phyloP scores from a whole-genome alignment of 73 alveolate genomes.

The Tetrahymena elliotti region DNA sequence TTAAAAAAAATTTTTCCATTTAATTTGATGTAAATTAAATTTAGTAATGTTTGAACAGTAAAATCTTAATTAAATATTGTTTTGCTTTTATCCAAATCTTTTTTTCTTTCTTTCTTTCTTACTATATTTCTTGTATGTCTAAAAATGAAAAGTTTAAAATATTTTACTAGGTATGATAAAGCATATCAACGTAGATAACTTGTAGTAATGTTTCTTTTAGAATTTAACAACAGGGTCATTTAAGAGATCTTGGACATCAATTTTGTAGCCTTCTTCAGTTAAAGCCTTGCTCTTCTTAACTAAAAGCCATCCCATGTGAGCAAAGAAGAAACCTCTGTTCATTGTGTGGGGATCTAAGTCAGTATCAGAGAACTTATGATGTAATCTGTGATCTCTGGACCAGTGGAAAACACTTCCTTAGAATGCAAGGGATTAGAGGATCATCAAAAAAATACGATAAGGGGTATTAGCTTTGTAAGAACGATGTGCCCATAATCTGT shows the following conservation, averaged over 20 bases:
- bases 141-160: neutral
- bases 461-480: neutral
- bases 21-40: neutral
- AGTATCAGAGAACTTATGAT: neutral
- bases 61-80: too few species aligned
- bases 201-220: neutral
- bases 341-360: neutral
- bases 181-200: neutral
- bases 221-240: neutral
- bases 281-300: neutral
- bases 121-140: neutral
- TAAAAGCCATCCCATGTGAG: conserved; percentile 21
- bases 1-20: neutral
- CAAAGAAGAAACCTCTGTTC: neutral
- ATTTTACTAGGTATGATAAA: neutral
- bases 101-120: neutral
- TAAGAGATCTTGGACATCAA: conserved; percentile 1
- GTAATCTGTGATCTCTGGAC: conserved; percentile 11
- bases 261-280: neutral
- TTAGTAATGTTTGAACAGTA: neutral
- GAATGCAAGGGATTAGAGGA: neutral
- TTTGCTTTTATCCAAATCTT: neutral
- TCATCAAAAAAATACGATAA: neutral
- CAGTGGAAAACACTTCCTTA: neutral
- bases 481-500: neutral